Conservation (phyloP, 2,329 filamentous ascomycete genomes). For the Trichoderma breve region DNA sequence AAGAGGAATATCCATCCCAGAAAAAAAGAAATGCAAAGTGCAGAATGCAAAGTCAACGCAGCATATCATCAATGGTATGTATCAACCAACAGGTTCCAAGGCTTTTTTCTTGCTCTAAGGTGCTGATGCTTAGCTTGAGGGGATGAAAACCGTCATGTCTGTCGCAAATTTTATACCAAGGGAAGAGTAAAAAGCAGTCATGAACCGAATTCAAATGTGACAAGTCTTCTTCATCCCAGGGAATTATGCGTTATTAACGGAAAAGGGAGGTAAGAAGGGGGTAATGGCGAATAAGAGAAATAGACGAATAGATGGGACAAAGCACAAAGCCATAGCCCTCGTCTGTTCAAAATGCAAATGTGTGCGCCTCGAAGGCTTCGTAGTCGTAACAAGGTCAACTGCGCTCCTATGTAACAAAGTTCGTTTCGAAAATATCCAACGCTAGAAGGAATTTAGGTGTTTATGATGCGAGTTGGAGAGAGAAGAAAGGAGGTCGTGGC, state of each 20-base stretch:
- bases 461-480: not conserved
- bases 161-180: not conserved
- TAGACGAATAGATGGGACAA: not conserved
- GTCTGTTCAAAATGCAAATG: slow-evolving; percentile 9
- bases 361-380: not conserved
- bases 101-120: slow-evolving; percentile 15
- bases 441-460: slow-evolving; percentile 7
- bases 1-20: not conserved
- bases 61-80: slow-evolving; percentile 12
- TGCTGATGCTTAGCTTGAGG: not conserved
- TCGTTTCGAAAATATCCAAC: slow-evolving; percentile 9
- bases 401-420: slow-evolving; percentile 3
- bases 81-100: slow-evolving; percentile 13
- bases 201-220: not conserved
- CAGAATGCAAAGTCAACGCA: slow-evolving; percentile 8
- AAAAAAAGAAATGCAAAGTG: not conserved
- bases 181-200: not conserved
- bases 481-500: not conserved
- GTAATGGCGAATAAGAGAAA: not conserved
- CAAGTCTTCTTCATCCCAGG: not conserved
- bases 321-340: not conserved
- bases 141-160: not conserved
- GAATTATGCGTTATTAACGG: slow-evolving; percentile 18
- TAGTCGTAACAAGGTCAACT: slow-evolving; percentile 10
- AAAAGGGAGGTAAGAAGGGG: not conserved